Evolutionary conservation across 441 rosid genomes (phyloP), one percentile per base, ranked within the genome.

Genomic region (Daphne laureola): DNA sequence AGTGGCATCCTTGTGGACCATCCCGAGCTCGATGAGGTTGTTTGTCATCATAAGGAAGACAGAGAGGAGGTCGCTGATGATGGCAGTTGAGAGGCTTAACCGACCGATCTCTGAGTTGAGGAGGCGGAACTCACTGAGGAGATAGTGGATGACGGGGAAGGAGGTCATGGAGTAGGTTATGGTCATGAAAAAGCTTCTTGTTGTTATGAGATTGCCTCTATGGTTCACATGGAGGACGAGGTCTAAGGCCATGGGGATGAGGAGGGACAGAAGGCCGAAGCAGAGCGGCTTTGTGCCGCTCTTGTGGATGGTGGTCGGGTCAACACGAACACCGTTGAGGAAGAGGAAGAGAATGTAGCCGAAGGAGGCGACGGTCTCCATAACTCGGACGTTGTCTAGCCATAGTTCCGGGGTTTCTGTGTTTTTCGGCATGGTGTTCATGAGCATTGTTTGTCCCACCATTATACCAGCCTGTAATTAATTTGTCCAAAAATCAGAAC

Each of bases 81-180:
- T 48, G 9, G 75, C 27, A 1, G 75, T 25, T 5, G 71, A 61
- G 23, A 76, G 55, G 3, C 75, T 75, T 0, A 73, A 25, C 53
- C 58, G 75, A 12, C 81, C 81, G 2, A 76, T 27, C 57, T 53
- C 53, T 0, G 81, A 63, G 46, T 73, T 76, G 18, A 63, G 54
- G 46, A 73, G 65, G 65, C 62, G 67, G 17, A 72, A 73, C 27
- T 73, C 66, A 48, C 52, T 58, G 17, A 76, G 51, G 36, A 70
- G 38, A 18, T 48, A 46, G 25, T 66, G 64, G n/a, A 70, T 61
- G 2, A 72, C 78, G 0, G 73, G 68, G 40, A 76, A 76, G 26
- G 51, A 43, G 1, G 54, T 52, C 2, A 53, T 5, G 2, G 78
- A 59, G 5, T 62, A 62, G 11, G 58, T 36, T 8, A 40, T 4